Evolutionary conservation across 371 early-diverging fungal genomes (phyloP).

Genomic region (Dentiscutata heterogama): DNA sequence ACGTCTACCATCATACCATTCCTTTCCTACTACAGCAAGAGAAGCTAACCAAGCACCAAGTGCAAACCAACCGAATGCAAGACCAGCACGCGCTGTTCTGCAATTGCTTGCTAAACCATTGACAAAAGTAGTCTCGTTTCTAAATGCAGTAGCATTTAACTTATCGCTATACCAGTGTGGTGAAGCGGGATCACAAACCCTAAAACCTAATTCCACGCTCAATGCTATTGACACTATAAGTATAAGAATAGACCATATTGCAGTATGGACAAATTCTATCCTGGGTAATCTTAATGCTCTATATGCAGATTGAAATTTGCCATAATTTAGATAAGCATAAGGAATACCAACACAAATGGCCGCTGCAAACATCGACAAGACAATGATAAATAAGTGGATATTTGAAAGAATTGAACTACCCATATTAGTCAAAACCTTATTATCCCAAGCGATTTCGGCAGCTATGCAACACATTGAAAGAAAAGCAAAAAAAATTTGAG

Average conservation of each 20-base stretch:
- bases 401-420: slow-evolving; percentile 26
- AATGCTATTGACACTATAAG: slow-evolving; percentile 1
- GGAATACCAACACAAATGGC: slow-evolving; percentile 37
- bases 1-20: slow-evolving; percentile 32
- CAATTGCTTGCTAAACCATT: slow-evolving; percentile 27
- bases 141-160: not conserved
- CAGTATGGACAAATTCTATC: slow-evolving; percentile 38
- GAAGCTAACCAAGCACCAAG: slow-evolving; percentile 34
- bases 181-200: slow-evolving; percentile 15
- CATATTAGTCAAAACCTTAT: slow-evolving; percentile 7
- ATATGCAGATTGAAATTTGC: slow-evolving; percentile 22
- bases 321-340: slow-evolving; percentile 25
- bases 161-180: too few relatives aligned
- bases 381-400: slow-evolving; percentile 2
- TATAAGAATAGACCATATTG: slow-evolving; percentile 41
- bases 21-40: slow-evolving; percentile 11
- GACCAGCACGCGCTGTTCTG: slow-evolving; percentile 32
- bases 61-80: slow-evolving; percentile 42
- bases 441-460: slow-evolving; percentile 44
- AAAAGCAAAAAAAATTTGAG: slow-evolving; percentile 41
- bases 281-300: slow-evolving; percentile 35
- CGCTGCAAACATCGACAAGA: slow-evolving; percentile 35
- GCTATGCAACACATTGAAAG: slow-evolving; percentile 29
- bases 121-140: not conserved
- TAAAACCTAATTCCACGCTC: slow-evolving; percentile 17